Conservation (phyloP, 2,329 filamentous ascomycete species). For the Cladosporium sp. region DNA sequence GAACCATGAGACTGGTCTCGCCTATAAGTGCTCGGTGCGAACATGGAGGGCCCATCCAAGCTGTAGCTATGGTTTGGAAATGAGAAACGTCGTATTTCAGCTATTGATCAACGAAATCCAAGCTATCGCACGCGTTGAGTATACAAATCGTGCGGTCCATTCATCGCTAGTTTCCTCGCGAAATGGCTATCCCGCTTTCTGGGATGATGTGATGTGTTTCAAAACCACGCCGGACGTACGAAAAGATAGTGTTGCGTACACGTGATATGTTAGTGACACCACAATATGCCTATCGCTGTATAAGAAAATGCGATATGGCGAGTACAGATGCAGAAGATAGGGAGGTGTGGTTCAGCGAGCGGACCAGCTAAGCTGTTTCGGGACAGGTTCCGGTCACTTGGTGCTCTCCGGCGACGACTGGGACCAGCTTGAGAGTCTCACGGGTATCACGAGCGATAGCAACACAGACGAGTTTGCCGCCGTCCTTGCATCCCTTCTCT, state of each 20-base stretch:
- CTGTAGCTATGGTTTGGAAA: too few species aligned
- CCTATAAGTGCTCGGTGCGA: too few species aligned
- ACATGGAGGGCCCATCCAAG: too few species aligned
- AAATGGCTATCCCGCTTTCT: neutral
- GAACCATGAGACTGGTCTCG: too few species aligned
- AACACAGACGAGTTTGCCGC: neutral
- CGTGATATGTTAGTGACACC: neutral
- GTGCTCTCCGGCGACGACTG: neutral
- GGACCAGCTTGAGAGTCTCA: neutral
- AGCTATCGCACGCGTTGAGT: too few species aligned
- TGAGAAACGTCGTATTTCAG: too few species aligned
- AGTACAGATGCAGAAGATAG: neutral
- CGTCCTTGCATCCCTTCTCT: neutral
- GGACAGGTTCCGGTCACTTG: neutral
- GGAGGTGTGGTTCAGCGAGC: neutral
- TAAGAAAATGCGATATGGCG: neutral
- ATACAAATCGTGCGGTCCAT: too few species aligned
- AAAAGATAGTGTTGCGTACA: neutral
- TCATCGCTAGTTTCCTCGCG: too few species aligned
- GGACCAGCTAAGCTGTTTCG: neutral
- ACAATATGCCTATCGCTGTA: neutral
- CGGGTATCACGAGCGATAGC: slow-evolving; percentile 6
- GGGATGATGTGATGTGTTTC: too few species aligned
- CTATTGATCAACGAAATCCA: too few species aligned
- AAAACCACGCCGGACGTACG: too few species aligned